phyloP scores from a whole-genome alignment of 306 rosid genomes.

The Fagus sylvatica region DNA sequence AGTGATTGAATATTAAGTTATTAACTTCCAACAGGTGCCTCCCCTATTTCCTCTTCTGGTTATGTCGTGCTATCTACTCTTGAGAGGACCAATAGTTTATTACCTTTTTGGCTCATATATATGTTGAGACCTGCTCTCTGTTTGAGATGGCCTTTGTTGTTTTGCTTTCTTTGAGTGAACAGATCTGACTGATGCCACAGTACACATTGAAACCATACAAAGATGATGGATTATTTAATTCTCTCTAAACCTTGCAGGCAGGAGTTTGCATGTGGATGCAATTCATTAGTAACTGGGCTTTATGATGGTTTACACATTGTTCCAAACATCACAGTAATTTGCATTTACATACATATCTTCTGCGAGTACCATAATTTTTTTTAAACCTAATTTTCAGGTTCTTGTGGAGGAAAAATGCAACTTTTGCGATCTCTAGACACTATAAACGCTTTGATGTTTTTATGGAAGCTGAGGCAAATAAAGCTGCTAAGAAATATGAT shows the following conservation, averaged over 20 bases:
- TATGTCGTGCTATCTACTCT: background rate
- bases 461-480: constrained; percentile 94
- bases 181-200: background rate
- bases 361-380: background rate
- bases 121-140: constrained; percentile 1
- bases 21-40: background rate
- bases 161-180: background rate
- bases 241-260: background rate
- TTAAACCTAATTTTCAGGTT: constrained; percentile 49
- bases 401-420: constrained; percentile 95
- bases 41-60: background rate
- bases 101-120: background rate
- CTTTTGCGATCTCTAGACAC: constrained; percentile 92
- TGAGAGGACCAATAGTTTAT: background rate
- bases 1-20: background rate
- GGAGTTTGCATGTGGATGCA: constrained; percentile 12
- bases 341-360: background rate
- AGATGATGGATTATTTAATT: constrained; percentile 12
- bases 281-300: constrained; percentile 13
- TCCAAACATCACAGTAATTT: background rate
- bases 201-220: background rate
- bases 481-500: constrained; percentile 85
- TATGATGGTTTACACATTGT: constrained; percentile 6
- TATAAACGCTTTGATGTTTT: constrained; percentile 91
- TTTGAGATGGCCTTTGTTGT: constrained; percentile 13